Evolutionary conservation across 169 alveolate genomes (phyloP), one percentile per base, ranked within the genome.

Genomic region (Besnoitia besnoiti): DNA sequence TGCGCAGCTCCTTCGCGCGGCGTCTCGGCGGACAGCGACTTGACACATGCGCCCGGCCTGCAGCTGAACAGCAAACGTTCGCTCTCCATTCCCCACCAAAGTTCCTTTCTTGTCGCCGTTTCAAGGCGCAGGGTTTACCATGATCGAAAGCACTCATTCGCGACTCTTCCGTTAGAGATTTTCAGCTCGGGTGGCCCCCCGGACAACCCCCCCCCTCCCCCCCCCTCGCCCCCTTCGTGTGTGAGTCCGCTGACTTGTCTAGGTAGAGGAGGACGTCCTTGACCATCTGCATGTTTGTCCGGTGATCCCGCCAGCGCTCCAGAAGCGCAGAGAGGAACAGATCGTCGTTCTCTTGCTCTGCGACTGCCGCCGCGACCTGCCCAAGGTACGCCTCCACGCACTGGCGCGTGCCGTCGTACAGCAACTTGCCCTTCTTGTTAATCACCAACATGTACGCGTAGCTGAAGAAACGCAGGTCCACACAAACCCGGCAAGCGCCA

Each of bases 251-350:
- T 82, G 44, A 85, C 90, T 55, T 49, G 82, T 91, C 94, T 39
- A 91, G 39, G 75, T 91, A 91, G 84, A 91, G 85, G 35, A 91
- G 91, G 30, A 91, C 88, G 79, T 91, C 94, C 50, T 67, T 47
- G 59, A 82, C 47, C 85, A 91, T 50, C 12, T 51, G 67, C 94
- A 91, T 91, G 35, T 73, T 91, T 35, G 51, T 55, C 51, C 37
- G 37, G 46, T 91, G 94, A 55, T 67, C 80, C 30, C 67, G 46
- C 90, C 90, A 91, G 62, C 47, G 39, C 61, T 37, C 75, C 62
- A 77, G 67, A 30, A 91, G 79, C 5, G 55, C 50, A 40, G 24
- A n/a, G 59, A 91, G 59, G 47, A 91, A 76, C 16, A 39, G 77
- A 35, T 39, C 75, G 33, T 77, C 87, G 35, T 46, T 44, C 62